A percentile compares a stretch with the other conserved stretches of the same genome.
Evolutionary conservation across 768 basidiomycete genomes (phyloP).

Genomic region (Galerina sulciceps): DNA sequence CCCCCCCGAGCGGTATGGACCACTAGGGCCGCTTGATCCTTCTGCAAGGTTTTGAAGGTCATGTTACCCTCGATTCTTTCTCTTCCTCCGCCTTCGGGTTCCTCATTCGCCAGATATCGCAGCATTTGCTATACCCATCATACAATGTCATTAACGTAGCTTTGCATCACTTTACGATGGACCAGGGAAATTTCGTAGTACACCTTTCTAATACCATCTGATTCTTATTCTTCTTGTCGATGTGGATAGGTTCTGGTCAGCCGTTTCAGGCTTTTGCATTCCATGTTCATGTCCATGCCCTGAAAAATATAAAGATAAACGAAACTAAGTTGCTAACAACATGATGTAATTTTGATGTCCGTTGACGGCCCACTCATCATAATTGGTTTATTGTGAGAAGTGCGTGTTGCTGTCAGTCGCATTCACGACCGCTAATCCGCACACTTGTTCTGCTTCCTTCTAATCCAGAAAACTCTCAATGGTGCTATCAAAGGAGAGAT

Average conservation of each 20-base stretch:
- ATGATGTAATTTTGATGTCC: too few relatives aligned
- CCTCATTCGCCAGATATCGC: conserved; percentile 31
- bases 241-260: conserved; percentile 17
- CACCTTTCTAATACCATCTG: conserved; percentile 37
- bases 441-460: neutral
- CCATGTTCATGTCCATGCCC: conserved; percentile 7
- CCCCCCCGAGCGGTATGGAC: conserved; percentile 51
- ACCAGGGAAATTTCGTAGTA: conserved; percentile 34
- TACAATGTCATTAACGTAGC: conserved; percentile 34
- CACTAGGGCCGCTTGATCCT: conserved; percentile 66
- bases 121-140: conserved; percentile 43
- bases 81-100: conserved; percentile 23
- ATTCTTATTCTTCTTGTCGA: conserved; percentile 20
- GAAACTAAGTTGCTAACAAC: neutral
- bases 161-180: conserved; percentile 33
- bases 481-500: conserved; percentile 22
- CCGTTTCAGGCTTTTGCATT: conserved; percentile 14
- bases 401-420: too few relatives aligned
- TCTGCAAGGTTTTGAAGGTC: conserved; percentile 50
- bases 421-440: too few relatives aligned
- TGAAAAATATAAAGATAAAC: conserved; percentile 16
- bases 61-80: conserved; percentile 16
- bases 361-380: too few relatives aligned
- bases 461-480: conserved; percentile 3
- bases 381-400: too few relatives aligned